Evolutionary conservation across 345 rosid genomes (phyloP), one percentile per base, ranked within the genome.

Genomic region (Acer yangbiense): DNA sequence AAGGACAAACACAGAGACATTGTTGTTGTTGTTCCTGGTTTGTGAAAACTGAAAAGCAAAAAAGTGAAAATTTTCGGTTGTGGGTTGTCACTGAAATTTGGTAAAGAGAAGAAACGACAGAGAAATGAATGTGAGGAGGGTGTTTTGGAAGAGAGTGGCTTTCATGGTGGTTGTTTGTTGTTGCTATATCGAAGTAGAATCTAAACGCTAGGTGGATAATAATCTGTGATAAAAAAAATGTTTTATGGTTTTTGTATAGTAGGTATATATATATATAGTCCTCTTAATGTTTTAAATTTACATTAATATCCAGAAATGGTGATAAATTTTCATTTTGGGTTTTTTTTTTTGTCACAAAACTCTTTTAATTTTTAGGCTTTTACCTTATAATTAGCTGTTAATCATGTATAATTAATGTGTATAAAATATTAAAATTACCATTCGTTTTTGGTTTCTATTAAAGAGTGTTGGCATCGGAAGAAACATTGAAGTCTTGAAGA

Each of bases 1-100:
- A 76, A 82, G 64, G 91, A 89, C 50, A 86, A 77, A 76, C 86
- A 86, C 77, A 86, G 82, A 6, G 96, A 83, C 89, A 88, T 85
- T 18, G 27, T 79, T 75, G 46, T 69, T 20, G 39, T 43, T 43
- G 46, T 43, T 35, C 65, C 29, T 46, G 17, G 7, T 48, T 64
- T 32, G 17, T 46, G 25, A 25, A 46, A 46, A 39, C 10, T 46
- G 25, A 25, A 46, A 46, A 39, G 54, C 1, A 13, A n/a, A 72
- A 73, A 73, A 2, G 9, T 35, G 75, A 35, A 71, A 55, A 14
- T 58, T 29, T 29, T 17, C 1, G 41, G 52, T 63, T 73, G 25
- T 25, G 76, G 69, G 41, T 20, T 73, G 27, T 25, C 44, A 25
- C 52, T 55, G 2, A 21, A 54, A 21, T 29, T 39, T 20, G 66